Conservation (phyloP, 1,284 basidiomycete genomes). For the Trametes polyzona region DNA sequence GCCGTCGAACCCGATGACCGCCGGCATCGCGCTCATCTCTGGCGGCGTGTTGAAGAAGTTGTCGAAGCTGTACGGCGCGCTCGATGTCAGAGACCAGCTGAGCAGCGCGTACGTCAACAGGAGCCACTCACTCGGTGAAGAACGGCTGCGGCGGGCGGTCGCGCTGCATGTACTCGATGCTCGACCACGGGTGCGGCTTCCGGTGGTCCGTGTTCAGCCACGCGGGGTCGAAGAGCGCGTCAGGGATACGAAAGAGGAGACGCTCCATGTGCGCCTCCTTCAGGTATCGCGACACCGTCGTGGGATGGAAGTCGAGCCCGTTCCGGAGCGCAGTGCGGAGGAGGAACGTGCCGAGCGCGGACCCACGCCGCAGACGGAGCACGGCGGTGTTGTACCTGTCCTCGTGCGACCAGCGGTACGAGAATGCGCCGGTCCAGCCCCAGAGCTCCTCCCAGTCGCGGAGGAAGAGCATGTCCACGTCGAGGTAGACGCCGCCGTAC, state of each 20-base stretch:
- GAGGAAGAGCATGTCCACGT: conserved; percentile 73
- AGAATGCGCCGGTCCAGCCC: conserved; percentile 72
- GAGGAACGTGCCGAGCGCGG: conserved; percentile 65
- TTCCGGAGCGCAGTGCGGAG: conserved; percentile 71
- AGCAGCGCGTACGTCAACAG: neutral
- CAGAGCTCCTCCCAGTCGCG: conserved; percentile 77
- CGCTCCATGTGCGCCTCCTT: conserved; percentile 63
- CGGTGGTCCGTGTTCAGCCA: conserved; percentile 57
- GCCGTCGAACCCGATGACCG: conserved; percentile 64
- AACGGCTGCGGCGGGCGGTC: conserved; percentile 70
- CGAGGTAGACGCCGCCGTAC: conserved; percentile 72
- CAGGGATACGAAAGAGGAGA: conserved; percentile 65
- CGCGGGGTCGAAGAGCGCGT: conserved; percentile 71
- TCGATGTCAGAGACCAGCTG: neutral
- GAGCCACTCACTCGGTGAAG: conserved; percentile 56
- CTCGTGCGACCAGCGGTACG: conserved; percentile 69
- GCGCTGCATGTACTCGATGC: conserved; percentile 59
- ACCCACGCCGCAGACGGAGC: conserved; percentile 64
- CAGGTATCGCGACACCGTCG: conserved; percentile 64
- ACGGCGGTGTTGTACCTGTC: conserved; percentile 75
- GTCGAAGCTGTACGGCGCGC: conserved; percentile 48
- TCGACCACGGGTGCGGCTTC: conserved; percentile 9
- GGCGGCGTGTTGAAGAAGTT: conserved; percentile 66
- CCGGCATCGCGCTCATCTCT: conserved; percentile 53
- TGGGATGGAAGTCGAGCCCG: conserved; percentile 72